These are phyloP conservation scores for Elsinoe arachidis DNA, from an alignment of 2,329 filamentous ascomycete genomes.

Conservation along the genomic window DNA sequence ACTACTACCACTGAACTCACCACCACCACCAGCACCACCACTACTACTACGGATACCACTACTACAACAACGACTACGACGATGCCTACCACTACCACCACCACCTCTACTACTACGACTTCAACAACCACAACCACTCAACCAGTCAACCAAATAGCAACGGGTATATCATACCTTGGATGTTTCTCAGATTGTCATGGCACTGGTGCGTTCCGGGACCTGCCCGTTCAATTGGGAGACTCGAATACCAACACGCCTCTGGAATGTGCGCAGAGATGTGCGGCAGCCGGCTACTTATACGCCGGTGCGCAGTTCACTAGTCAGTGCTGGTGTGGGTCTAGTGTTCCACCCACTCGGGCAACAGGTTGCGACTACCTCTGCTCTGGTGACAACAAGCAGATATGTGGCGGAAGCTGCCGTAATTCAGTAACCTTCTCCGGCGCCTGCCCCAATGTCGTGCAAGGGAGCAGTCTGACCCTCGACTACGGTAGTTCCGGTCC, in stretches of 20 bases:
- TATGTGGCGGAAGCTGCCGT: neutral
- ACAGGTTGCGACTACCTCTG: neutral
- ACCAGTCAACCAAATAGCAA: neutral
- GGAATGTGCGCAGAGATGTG: neutral
- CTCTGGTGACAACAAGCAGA: neutral
- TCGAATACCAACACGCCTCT: constrained; percentile 3
- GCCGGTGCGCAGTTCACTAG: neutral
- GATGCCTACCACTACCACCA: neutral
- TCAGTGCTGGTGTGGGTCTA: neutral
- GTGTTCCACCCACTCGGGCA: neutral
- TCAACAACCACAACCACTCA: neutral
- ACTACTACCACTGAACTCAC: neutral
- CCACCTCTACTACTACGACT: neutral
- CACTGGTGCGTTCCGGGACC: neutral
- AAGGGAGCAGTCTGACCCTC: neutral
- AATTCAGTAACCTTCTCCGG: neutral
- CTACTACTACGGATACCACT: neutral
- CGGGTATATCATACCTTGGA: constrained; percentile 1
- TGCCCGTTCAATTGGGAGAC: neutral
- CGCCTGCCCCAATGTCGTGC: neutral
- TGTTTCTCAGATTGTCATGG: neutral
- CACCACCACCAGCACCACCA: neutral
- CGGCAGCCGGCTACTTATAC: neutral
- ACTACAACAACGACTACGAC: constrained; percentile 1
- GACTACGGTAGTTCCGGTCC: neutral